Conservation (phyloP, 2,329 filamentous ascomycete genomes). For the Blastomyces silverae region DNA sequence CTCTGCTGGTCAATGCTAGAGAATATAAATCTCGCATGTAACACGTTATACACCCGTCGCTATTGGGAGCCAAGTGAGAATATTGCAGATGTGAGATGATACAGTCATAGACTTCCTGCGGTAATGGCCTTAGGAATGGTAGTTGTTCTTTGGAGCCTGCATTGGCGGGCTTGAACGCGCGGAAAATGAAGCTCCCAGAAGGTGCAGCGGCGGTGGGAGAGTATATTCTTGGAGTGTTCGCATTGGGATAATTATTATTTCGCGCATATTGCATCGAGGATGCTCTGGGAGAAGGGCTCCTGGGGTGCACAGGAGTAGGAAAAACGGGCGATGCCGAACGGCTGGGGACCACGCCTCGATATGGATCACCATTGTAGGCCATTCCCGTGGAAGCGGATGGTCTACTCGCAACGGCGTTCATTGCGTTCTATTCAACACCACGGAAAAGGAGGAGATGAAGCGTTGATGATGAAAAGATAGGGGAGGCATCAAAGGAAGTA, state of each 20-base stretch:
- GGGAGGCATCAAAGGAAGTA: conserved; percentile 1
- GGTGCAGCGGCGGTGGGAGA: conserved; percentile 33
- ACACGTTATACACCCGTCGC: conserved; percentile 47
- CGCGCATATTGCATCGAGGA: conserved; percentile 15
- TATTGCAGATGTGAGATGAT: conserved; percentile 48
- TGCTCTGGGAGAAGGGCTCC: conserved; percentile 34
- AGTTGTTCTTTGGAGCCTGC: conserved; percentile 31
- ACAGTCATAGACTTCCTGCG: conserved; percentile 50
- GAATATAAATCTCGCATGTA: conserved; percentile 50
- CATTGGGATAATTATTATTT: conserved; percentile 32
- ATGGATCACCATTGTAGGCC: conserved; percentile 28
- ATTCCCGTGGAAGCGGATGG: conserved; percentile 30
- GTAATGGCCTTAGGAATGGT: conserved; percentile 42
- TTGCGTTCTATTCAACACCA: conserved; percentile 24
- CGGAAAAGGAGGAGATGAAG: neutral
- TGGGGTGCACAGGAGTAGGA: conserved; percentile 28
- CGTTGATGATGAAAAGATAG: too few relatives aligned
- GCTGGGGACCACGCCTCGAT: conserved; percentile 24
- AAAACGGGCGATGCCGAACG: conserved; percentile 22
- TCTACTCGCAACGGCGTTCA: conserved; percentile 39
- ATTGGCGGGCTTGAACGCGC: conserved; percentile 35
- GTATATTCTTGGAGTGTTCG: conserved; percentile 36
- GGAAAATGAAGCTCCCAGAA: conserved; percentile 25
- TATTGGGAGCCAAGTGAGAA: conserved; percentile 38
- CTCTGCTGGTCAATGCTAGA: conserved; percentile 49